Conservation (phyloP, 768 basidiomycete species). For the Rhodosporidiobolus odoratus region DNA sequence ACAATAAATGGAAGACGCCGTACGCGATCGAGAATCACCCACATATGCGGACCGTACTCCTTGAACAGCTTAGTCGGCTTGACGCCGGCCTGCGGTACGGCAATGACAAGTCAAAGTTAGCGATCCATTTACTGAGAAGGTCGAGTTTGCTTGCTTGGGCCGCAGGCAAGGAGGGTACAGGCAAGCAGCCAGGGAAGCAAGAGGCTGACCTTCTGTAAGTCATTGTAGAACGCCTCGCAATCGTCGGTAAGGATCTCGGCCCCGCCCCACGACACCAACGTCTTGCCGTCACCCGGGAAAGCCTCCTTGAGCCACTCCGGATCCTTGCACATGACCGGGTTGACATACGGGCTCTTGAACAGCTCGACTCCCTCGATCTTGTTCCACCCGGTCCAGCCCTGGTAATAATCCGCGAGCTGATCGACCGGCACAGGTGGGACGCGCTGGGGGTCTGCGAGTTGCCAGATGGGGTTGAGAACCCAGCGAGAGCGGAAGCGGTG, state of each 20-base stretch:
- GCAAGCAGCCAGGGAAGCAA: too few species aligned
- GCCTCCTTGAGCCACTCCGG: slow-evolving; percentile 29
- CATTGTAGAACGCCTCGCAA: slow-evolving; percentile 10
- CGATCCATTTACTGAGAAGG: too few species aligned
- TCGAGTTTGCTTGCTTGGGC: too few species aligned
- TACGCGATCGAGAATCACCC: not conserved
- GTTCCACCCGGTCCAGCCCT: slow-evolving; percentile 12
- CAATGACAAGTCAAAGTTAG: too few species aligned
- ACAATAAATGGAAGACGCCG: not conserved
- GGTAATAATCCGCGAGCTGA: not conserved
- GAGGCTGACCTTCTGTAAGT: slow-evolving; percentile 8
- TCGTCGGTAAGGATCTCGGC: slow-evolving; percentile 28
- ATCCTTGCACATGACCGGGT: slow-evolving; percentile 21
- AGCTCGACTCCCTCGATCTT: slow-evolving; percentile 11
- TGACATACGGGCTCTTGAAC: slow-evolving; percentile 26
- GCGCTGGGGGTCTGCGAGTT: slow-evolving; percentile 10
- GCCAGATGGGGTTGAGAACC: slow-evolving; percentile 7
- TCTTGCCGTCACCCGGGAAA: slow-evolving; percentile 10
- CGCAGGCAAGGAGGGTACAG: too few species aligned
- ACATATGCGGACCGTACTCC: slow-evolving; percentile 12
- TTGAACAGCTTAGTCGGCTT: slow-evolving; percentile 6
- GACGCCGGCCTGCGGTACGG: slow-evolving; percentile 26
- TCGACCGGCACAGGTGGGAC: not conserved
- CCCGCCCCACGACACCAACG: slow-evolving; percentile 32
- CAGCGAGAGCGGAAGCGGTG: slow-evolving; percentile 11